Evolutionary conservation across 1,284 basidiomycete genomes (phyloP).

Genomic region (Apiotrichum brassicae): DNA sequence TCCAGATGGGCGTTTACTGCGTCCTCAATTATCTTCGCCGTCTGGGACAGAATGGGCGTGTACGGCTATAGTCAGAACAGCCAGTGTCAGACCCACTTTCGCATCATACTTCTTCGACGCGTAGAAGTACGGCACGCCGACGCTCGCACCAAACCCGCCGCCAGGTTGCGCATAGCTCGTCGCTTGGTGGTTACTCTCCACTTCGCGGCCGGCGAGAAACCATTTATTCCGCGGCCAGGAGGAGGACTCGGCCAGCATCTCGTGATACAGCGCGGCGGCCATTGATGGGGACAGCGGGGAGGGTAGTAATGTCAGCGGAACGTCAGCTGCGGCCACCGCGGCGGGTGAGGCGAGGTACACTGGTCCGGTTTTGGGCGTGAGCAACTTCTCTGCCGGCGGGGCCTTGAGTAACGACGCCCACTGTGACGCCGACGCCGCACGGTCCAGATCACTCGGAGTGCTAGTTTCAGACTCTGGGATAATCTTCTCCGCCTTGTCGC

Average conservation of each 20-base stretch:
- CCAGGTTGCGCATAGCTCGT: constrained; percentile 58
- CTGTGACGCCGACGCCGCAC: constrained; percentile 4
- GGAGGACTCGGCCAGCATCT: constrained; percentile 41
- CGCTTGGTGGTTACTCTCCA: constrained; percentile 63
- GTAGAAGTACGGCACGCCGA: constrained; percentile 26
- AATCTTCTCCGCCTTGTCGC: background rate
- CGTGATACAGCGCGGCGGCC: constrained; percentile 58
- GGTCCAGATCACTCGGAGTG: background rate
- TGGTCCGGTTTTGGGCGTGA: constrained; percentile 16
- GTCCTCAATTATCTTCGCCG: constrained; percentile 66
- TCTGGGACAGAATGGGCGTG: constrained; percentile 66
- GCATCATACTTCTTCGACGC: constrained; percentile 20
- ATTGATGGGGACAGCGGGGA: constrained; percentile 55
- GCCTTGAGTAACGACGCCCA: constrained; percentile 17
- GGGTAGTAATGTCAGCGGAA: constrained; percentile 49
- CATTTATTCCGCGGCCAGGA: constrained; percentile 36
- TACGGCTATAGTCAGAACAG: constrained; percentile 49
- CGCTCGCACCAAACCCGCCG: constrained; percentile 33
- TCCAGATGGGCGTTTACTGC: constrained; percentile 68
- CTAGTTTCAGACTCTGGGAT: no score
- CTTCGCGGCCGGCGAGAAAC: constrained; percentile 39
- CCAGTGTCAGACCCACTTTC: constrained; percentile 1
- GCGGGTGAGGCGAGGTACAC: constrained; percentile 43
- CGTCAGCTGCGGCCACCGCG: constrained; percentile 52
- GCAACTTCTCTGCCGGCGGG: constrained; percentile 2